A percentile compares a stretch with the other conserved stretches of the same genome.
These are phyloP conservation scores for Imleria badia DNA, from an alignment of 768 basidiomycete species.

Conservation along the genomic window DNA sequence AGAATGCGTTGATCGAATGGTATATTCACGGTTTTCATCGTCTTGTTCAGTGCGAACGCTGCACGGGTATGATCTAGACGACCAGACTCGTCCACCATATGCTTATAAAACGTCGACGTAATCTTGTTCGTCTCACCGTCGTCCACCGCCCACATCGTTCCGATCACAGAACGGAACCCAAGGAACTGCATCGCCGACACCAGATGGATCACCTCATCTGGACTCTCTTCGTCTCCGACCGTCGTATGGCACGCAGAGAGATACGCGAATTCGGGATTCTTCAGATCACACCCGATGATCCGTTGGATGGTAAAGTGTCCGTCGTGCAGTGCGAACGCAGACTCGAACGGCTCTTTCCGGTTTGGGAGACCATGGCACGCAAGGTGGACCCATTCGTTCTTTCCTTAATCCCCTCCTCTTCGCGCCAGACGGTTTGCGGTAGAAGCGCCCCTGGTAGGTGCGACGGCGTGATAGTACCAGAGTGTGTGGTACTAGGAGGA, in stretches of 20 bases:
- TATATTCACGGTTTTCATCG: background rate
- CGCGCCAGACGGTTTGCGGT: no score
- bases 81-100: no score
- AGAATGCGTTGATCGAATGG: background rate
- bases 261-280: constrained; percentile 15
- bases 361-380: constrained; percentile 24
- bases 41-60: background rate
- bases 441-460: no score
- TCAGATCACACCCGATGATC: constrained; percentile 2
- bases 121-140: no score
- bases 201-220: background rate
- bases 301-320: constrained; percentile 5
- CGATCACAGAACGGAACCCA: no score
- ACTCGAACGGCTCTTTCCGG: constrained; percentile 14
- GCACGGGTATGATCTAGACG: no score
- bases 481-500: no score
- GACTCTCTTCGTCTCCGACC: constrained; percentile 9
- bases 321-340: constrained; percentile 9
- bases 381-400: constrained; percentile 24
- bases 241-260: constrained; percentile 21
- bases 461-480: no score
- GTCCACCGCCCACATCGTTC: no score
- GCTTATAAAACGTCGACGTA: no score
- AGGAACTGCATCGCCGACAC: no score
- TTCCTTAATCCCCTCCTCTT: no score